Evolutionary conservation across 306 rosid species (phyloP), one percentile per base, ranked within the genome.

Genomic region (Cyamopsis tetragonoloba): DNA sequence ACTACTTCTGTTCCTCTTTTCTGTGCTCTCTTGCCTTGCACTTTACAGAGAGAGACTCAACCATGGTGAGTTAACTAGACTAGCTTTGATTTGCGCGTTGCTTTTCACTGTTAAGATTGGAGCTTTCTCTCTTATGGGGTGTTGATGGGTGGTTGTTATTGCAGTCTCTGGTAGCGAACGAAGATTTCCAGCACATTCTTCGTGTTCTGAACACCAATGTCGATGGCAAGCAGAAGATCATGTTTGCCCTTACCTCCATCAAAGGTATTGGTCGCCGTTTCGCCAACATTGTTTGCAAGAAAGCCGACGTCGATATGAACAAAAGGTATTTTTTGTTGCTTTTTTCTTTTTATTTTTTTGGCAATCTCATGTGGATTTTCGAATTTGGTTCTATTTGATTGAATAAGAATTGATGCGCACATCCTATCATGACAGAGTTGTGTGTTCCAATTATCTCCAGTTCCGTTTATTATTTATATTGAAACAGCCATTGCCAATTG

Each of bases 161-260:
- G 77, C 62, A 85, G 89, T 79, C 89, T 70, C 79, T 85, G 39
- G 87, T 85, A 7, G 85, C 89, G 20, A 82, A 85, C 62, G 89
- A 85, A 64, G 89, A 85, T 5, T 85, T 85, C 42, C 89, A 85
- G 75, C 89, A 82, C 82, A 85, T 85, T 76, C 78, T 85, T 59
- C 89, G 89, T 85, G 87, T 85, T 63, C 77, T 76, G 62, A 85
- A 85, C 64, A 85, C 89, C 30, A 85, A 85, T 75, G 89, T 85
- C 2, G 89, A 85, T 69, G 89, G 89, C 3, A 82, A 85, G 79
- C 85, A 82, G 74, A 85, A 73, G 72, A 85, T 85, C 68, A 81
- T 85, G 89, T 85, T 85, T 31, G 87, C 89, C 6, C 75, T 85
- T 4, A 85, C 89, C 73, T 82, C 89, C 75, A 85, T 85, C 78